Evolutionary conservation across 768 basidiomycete genomes (phyloP), one percentile per base, ranked within the genome.

Genomic region (Cystobasidium onofrii): DNA sequence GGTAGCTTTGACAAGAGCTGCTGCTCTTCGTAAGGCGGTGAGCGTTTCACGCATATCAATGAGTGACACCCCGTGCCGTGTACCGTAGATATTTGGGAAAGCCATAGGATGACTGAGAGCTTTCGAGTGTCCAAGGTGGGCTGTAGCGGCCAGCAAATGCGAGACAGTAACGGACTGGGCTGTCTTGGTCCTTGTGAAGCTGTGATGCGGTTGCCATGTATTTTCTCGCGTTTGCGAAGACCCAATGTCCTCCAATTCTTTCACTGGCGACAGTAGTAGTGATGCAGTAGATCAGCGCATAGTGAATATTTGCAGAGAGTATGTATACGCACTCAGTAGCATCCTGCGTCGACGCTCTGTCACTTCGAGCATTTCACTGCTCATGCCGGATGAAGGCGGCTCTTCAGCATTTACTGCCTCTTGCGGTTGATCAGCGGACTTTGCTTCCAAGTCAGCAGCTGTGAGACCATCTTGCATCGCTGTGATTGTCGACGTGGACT

Each of bases 41-140:
- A 98, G 83, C 0, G 96, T 96, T 77, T 90, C 89, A 80, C 98
- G 93, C 33, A 98, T 86, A 82, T 98, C 92, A 81, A 98, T 97
- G 81, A 97, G 85, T 73, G 73, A 74, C 77, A 97, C 85, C 17
- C 89, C 91, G 54, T 91, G 86, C 70, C 96, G 90, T 18, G 87
- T 87, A 75, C 94, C 96, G 80, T 96, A 97, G 41, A 94, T 88
- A 81, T 93, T 95, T 34, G 94, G 90, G 77, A 89, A 84, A 78
- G 92, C 93, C 80, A 91, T 90, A 33, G 91, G 88, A 81, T 92
- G 90, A 84, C 94, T 88, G 76, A 91, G 86, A 3, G 88, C 85
- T 1, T 79, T 74, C 39, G 90, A 86, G 80, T 98, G 94, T 7
- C 96, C 96, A 55, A 98, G 87, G 80, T 97, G 94, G 18, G 96